These are phyloP conservation scores for Cladophialophora carrionii DNA, from an alignment of 2,329 filamentous ascomycete genomes.

Conservation along the genomic window DNA sequence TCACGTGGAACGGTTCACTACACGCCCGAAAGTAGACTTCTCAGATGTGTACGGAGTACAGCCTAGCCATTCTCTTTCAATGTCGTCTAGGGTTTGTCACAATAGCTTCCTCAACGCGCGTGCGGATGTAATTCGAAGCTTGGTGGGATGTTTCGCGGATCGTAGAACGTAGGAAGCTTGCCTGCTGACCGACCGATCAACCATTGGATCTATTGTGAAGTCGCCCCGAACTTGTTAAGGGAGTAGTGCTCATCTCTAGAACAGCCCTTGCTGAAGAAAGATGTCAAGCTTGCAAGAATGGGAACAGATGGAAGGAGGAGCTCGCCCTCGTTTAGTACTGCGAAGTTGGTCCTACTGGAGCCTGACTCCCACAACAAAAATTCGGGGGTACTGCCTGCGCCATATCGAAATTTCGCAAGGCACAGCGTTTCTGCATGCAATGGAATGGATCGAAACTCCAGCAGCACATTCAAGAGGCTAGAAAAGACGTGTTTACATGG, in stretches of 20 bases:
- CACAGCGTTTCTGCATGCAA: neutral
- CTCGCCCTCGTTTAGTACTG: neutral
- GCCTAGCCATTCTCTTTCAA: neutral
- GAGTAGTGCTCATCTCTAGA: neutral
- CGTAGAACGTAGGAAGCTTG: neutral
- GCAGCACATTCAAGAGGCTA: neutral
- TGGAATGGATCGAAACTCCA: neutral
- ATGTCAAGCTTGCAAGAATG: neutral
- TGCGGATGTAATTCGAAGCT: neutral
- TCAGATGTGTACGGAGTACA: neutral
- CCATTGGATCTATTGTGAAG: neutral
- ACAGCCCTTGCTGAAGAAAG: neutral
- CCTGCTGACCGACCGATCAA: neutral
- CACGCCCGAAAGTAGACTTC: neutral
- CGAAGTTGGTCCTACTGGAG: neutral
- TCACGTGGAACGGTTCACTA: neutral
- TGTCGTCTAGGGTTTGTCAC: neutral
- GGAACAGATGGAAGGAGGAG: neutral
- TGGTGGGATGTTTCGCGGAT: neutral
- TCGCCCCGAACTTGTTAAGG: neutral
- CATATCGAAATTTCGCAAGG: neutral
- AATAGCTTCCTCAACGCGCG: neutral
- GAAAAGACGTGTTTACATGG: neutral
- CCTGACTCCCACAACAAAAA: neutral
- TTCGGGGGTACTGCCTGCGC: neutral